phyloP scores from a whole-genome alignment of 176 grass and related monocot genomes.

The Panicum miliaceum region DNA sequence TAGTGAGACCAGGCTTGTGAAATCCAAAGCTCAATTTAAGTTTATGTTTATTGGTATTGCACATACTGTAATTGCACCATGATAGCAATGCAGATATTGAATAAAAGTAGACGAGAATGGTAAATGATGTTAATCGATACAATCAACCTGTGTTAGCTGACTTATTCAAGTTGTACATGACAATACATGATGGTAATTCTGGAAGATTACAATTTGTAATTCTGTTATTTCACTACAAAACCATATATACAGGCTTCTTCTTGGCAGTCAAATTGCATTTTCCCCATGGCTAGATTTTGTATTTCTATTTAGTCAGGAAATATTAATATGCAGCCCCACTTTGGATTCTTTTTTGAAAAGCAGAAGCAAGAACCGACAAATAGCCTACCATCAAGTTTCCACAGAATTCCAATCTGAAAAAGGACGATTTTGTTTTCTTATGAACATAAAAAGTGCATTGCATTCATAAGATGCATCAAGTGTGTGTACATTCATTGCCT shows the following conservation, averaged over 20 bases:
- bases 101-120: neutral
- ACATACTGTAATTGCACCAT: neutral
- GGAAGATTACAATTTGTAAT: neutral
- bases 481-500: neutral
- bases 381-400: neutral
- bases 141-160: neutral
- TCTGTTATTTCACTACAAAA: neutral
- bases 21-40: neutral
- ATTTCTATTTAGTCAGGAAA: neutral
- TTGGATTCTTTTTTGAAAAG: constrained; percentile 4
- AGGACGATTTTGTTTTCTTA: neutral
- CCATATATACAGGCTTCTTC: neutral
- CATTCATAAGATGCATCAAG: neutral
- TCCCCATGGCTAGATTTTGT: neutral
- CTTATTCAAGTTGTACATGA: neutral
- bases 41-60: neutral
- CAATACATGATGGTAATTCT: neutral
- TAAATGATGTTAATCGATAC: neutral
- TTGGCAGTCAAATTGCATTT: neutral
- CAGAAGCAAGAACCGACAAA: neutral
- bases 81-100: neutral
- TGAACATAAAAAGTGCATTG: neutral
- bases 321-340: neutral
- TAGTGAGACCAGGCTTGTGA: neutral
- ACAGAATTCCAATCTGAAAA: neutral